Evolutionary conservation across 2,329 filamentous ascomycete species (phyloP).

Genomic region (Colletotrichum magnum): DNA sequence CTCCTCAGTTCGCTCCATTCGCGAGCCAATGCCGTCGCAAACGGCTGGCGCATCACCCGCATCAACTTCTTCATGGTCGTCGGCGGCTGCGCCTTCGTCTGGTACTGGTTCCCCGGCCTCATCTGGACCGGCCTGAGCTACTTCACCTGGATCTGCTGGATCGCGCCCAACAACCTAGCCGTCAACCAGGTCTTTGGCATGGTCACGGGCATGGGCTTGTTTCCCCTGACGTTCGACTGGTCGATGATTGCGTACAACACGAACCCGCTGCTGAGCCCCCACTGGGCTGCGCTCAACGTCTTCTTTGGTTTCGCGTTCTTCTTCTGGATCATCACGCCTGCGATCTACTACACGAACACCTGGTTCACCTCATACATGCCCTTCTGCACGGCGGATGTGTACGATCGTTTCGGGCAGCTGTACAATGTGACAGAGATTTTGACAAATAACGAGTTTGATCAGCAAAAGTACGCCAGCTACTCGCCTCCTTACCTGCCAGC

Average conservation of each 20-base stretch:
- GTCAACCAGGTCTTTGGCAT: slow-evolving; percentile 66
- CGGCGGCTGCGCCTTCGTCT: slow-evolving; percentile 59
- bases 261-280: slow-evolving; percentile 62
- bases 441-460: slow-evolving; percentile 61
- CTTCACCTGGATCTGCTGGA: slow-evolving; percentile 64
- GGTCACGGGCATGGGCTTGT: slow-evolving; percentile 54
- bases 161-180: slow-evolving; percentile 59
- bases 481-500: slow-evolving; percentile 66
- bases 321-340: slow-evolving; percentile 68
- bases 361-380: slow-evolving; percentile 70
- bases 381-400: slow-evolving; percentile 68
- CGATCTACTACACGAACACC: slow-evolving; percentile 70
- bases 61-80: slow-evolving; percentile 57
- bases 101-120: slow-evolving; percentile 63
- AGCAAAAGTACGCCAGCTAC: slow-evolving; percentile 62
- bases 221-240: slow-evolving; percentile 61
- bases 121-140: slow-evolving; percentile 58
- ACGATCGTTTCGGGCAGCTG: slow-evolving; percentile 60
- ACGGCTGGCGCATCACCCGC: slow-evolving; percentile 54
- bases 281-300: slow-evolving; percentile 73
- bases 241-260: slow-evolving; percentile 46
- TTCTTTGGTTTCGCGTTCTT: slow-evolving; percentile 68
- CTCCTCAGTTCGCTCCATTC: slow-evolving; percentile 58
- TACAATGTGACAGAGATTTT: slow-evolving; percentile 62
- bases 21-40: slow-evolving; percentile 25